These are phyloP conservation scores for Penicillium daleae DNA, from an alignment of 495 filamentous ascomycete species.

Conservation along the genomic window DNA sequence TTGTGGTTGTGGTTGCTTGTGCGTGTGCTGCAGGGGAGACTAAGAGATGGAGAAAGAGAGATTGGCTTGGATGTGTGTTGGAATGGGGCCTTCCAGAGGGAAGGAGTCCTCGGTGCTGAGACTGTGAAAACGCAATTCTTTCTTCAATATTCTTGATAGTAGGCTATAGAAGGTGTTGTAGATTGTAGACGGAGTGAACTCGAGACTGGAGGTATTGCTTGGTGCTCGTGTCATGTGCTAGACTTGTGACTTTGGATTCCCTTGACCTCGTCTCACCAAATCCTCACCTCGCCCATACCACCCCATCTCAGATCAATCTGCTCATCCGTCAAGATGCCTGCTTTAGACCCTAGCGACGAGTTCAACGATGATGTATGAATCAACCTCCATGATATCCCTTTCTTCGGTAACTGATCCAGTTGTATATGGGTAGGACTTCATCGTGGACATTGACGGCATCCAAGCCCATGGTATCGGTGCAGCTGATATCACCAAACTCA, in stretches of 20 bases:
- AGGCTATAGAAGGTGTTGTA: neutral
- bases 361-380: slow-evolving; percentile 55
- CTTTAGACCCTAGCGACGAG: slow-evolving; percentile 56
- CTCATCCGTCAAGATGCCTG: slow-evolving; percentile 44
- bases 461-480: slow-evolving; percentile 76
- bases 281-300: neutral
- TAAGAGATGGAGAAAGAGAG: slow-evolving; percentile 12
- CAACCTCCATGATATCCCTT: neutral
- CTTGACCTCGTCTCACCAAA: slow-evolving; percentile 1
- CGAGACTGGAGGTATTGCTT: neutral
- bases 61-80: slow-evolving; percentile 28
- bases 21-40: neutral
- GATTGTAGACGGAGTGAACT: neutral
- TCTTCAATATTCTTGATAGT: neutral
- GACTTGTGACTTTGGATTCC: neutral
- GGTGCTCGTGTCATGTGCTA: neutral
- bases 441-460: slow-evolving; percentile 75
- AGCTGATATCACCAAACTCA: slow-evolving; percentile 75
- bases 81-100: slow-evolving; percentile 26
- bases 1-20: neutral
- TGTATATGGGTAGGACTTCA: slow-evolving; percentile 49
- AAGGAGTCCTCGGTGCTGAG: slow-evolving; percentile 35
- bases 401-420: neutral
- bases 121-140: slow-evolving; percentile 33
- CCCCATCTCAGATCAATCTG: neutral